phyloP scores from a whole-genome alignment of 2,329 filamentous ascomycete species.

The Ophiocordyceps polyrhachis-furcata region DNA sequence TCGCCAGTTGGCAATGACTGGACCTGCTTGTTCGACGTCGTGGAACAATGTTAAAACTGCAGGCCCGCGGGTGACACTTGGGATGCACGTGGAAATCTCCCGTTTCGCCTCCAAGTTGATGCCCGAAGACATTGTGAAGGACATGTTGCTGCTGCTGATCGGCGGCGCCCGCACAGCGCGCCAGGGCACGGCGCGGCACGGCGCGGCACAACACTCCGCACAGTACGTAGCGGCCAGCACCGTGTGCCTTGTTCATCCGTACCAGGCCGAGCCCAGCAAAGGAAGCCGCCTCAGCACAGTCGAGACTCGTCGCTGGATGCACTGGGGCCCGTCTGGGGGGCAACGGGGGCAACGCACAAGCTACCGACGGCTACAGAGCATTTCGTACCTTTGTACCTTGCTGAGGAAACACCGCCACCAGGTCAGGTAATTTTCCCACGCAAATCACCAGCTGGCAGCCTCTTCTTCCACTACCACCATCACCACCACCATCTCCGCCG shows the following conservation, averaged over 20 bases:
- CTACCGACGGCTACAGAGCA: too few species aligned
- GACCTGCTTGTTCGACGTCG: not conserved
- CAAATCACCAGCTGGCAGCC: constrained; percentile 1
- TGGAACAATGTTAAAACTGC: not conserved
- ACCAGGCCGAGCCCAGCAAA: not conserved
- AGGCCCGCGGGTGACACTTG: not conserved
- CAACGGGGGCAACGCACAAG: too few species aligned
- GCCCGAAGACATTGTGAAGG: not conserved
- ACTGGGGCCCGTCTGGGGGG: too few species aligned
- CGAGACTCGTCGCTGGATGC: too few species aligned
- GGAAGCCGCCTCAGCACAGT: too few species aligned
- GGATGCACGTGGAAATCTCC: not conserved
- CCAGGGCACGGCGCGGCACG: not conserved
- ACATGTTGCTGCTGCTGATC: not conserved
- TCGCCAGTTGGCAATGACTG: not conserved
- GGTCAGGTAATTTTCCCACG: constrained; percentile 5
- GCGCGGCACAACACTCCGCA: not conserved
- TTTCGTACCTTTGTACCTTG: not conserved
- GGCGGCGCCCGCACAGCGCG: not conserved
- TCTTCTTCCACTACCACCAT: not conserved
- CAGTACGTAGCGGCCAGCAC: not conserved
- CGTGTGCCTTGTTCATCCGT: not conserved
- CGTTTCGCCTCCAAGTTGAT: not conserved
- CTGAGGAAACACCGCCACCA: constrained; percentile 4
- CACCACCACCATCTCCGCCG: not conserved